Conservation (phyloP, 2,329 filamentous ascomycete genomes). For the Pestalotiopsis sp. region DNA sequence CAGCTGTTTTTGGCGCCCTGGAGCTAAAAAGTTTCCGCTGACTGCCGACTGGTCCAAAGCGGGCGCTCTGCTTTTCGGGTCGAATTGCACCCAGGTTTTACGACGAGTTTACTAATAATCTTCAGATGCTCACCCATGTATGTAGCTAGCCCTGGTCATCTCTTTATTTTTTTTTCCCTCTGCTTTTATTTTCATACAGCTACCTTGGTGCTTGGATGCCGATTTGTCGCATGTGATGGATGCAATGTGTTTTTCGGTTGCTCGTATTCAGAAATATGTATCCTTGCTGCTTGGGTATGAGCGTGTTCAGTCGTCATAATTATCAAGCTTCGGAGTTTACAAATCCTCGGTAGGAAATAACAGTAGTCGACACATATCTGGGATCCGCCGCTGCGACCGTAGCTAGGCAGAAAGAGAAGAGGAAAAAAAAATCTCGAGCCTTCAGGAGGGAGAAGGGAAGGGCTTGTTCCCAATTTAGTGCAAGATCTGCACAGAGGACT, state of each 20-base stretch:
- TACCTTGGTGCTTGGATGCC: background rate
- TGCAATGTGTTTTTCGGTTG: background rate
- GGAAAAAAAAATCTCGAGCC: background rate
- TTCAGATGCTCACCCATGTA: background rate
- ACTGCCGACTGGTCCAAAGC: background rate
- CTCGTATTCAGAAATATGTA: background rate
- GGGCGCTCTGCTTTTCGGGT: background rate
- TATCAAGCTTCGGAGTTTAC: background rate
- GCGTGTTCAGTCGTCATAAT: background rate
- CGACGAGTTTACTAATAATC: background rate
- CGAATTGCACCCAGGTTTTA: background rate
- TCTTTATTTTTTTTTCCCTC: background rate
- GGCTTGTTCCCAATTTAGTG: background rate
- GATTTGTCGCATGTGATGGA: background rate
- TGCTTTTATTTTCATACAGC: background rate
- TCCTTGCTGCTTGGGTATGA: background rate
- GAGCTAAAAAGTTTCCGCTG: background rate
- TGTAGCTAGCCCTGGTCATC: background rate
- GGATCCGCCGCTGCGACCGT: background rate
- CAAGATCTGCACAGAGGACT: constrained; percentile 2
- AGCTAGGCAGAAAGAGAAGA: background rate
- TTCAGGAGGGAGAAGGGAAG: background rate
- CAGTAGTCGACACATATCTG: background rate
- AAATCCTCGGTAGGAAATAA: background rate
- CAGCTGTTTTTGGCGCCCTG: background rate